A percentile compares a stretch with the other conserved stretches of the same genome.
Evolutionary conservation across 106 monocot genomes (phyloP).

Genomic region (Dendrobium chrysotoxum): DNA sequence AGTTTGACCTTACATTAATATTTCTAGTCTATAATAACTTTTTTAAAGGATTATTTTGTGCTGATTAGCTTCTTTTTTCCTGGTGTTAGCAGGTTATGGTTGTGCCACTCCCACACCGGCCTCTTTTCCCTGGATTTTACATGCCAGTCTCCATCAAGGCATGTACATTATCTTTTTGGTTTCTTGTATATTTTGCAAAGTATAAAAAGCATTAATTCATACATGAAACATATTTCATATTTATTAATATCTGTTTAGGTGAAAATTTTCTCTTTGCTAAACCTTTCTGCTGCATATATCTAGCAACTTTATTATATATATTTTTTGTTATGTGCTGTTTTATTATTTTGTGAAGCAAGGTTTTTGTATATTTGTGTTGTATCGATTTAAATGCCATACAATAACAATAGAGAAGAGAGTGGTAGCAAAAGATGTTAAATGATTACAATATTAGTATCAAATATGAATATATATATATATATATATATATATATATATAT

Average conservation of each 20-base stretch:
- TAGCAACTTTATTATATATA: neutral
- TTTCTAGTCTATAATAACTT: neutral
- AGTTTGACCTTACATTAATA: neutral
- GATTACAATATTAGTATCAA: neutral
- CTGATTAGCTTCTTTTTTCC: neutral
- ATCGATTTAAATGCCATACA: neutral
- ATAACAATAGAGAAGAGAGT: neutral
- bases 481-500: no score
- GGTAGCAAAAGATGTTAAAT: neutral
- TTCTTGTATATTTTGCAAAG: neutral
- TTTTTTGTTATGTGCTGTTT: neutral
- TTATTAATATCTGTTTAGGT: no score
- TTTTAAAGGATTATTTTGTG: neutral
- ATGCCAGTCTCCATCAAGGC: slow-evolving; percentile 91
- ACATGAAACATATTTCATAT: neutral
- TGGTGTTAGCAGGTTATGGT: slow-evolving; percentile 58
- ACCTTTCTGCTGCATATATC: no score
- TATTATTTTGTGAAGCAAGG: neutral
- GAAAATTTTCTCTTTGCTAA: no score
- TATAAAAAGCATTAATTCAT: neutral
- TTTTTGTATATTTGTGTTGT: neutral
- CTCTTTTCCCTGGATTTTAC: slow-evolving; percentile 89
- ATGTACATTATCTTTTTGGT: neutral
- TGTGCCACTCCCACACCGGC: slow-evolving; percentile 76
- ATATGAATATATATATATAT: slow-evolving; percentile 1